Evolutionary conservation across 495 filamentous ascomycete genomes (phyloP).

Genomic region (Daldinia loculata): DNA sequence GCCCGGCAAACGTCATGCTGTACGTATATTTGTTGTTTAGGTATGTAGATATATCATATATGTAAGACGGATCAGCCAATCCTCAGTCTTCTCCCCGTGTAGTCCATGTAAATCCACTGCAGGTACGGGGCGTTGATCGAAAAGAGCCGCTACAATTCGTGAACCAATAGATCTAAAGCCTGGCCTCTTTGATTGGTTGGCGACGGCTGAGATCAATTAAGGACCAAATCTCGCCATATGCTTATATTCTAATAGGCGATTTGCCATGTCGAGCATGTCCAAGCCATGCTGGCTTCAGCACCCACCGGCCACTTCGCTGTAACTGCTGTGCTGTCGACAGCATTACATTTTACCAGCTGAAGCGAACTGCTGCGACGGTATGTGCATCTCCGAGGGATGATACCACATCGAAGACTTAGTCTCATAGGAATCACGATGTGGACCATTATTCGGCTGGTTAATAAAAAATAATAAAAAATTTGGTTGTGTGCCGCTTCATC

Average conservation of each 20-base stretch:
- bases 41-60: too few relatives aligned
- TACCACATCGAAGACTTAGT: background rate
- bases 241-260: conserved; percentile 18
- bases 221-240: conserved; percentile 32
- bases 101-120: conserved; percentile 20
- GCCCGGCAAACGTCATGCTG: conserved; percentile 24
- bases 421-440: background rate
- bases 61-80: background rate
- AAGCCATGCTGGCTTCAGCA: conserved; percentile 21
- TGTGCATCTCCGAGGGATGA: conserved; percentile 14
- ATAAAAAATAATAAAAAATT: background rate
- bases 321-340: conserved; percentile 5
- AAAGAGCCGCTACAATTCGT: conserved; percentile 36
- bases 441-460: background rate
- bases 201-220: conserved; percentile 28
- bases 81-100: background rate
- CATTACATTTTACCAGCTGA: conserved; percentile 5
- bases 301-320: background rate
- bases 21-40: background rate
- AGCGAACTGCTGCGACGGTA: background rate
- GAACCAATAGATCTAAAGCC: conserved; percentile 19
- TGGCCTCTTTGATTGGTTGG: conserved; percentile 31
- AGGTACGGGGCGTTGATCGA: conserved; percentile 34
- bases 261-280: conserved; percentile 39
- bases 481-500: background rate